phyloP scores from a whole-genome alignment of 768 basidiomycete species.

The Neoboletus subvelutipes region DNA sequence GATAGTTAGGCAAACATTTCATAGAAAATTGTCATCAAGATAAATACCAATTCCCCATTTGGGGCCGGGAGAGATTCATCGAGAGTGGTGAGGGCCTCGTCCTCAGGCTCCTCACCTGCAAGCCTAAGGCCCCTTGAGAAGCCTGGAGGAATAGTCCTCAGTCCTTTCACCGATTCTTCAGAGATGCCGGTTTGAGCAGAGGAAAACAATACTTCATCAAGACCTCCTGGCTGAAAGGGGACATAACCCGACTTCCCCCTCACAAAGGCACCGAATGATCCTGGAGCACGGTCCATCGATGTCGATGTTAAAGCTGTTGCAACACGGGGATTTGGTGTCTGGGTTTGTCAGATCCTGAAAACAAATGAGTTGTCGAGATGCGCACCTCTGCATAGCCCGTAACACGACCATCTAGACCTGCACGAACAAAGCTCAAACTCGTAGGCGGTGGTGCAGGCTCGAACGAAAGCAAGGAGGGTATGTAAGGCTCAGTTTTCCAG shows the following conservation, averaged over 20 bases:
- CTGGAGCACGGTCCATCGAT: conserved; percentile 82
- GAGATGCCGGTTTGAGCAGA: conserved; percentile 29
- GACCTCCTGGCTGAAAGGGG: conserved; percentile 92
- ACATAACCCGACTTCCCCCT: conserved; percentile 91
- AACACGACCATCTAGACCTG: conserved; percentile 77
- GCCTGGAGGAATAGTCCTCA: conserved; percentile 80
- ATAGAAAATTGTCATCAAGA: conserved; percentile 5
- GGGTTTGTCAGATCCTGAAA: conserved; percentile 7
- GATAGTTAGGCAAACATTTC: conserved; percentile 24
- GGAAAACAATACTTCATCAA: conserved; percentile 59
- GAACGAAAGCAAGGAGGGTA: conserved; percentile 62
- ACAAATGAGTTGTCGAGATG: conserved; percentile 7
- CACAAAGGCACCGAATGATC: conserved; percentile 77
- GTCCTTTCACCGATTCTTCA: conserved; percentile 40
- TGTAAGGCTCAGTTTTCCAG: conserved; percentile 63
- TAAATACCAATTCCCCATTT: conserved; percentile 17
- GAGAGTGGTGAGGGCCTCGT: conserved; percentile 40
- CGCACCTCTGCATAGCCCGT: conserved; percentile 79
- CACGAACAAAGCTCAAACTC: conserved; percentile 65
- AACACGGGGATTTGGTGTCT: conserved; percentile 58
- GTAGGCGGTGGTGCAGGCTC: conserved; percentile 77
- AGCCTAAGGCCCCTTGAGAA: conserved; percentile 77
- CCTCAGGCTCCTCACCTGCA: conserved; percentile 52
- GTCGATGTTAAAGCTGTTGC: conserved; percentile 80
- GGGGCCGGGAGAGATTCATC: conserved; percentile 18